Conservation (phyloP, 73 alveolate genomes). For the Durusdinium trenchii region DNA sequence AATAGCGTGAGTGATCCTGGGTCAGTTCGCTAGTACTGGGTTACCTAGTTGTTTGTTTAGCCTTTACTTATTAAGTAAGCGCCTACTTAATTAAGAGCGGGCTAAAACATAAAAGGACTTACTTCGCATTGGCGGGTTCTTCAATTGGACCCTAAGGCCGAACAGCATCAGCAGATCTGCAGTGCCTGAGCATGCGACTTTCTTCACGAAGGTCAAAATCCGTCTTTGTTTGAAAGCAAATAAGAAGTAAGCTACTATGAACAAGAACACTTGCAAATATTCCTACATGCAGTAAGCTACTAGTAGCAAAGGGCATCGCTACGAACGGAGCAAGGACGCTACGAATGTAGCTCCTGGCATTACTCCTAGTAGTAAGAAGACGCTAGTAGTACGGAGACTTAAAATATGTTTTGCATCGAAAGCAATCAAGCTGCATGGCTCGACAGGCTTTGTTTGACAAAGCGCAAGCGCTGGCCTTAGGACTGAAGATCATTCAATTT, state of each 20-base stretch:
- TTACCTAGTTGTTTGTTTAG: too few species aligned
- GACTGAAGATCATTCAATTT: not conserved
- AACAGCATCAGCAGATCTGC: slow-evolving; percentile 51
- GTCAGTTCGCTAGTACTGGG: too few species aligned
- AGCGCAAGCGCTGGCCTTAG: slow-evolving; percentile 1
- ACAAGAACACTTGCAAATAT: not conserved
- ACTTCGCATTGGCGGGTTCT: too few species aligned
- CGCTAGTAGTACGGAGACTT: too few species aligned
- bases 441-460: slow-evolving; percentile 6
- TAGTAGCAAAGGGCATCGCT: not conserved
- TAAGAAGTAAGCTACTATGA: not conserved
- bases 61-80: too few species aligned
- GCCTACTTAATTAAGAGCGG: too few species aligned
- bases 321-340: not conserved
- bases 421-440: too few species aligned
- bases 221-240: not conserved
- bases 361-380: not conserved
- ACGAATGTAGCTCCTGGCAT: not conserved
- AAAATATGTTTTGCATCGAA: too few species aligned
- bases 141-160: too few species aligned
- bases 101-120: too few species aligned
- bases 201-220: slow-evolving; percentile 37
- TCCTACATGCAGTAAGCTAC: not conserved
- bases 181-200: slow-evolving; percentile 31
- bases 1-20: too few species aligned